These are phyloP conservation scores for Draba incana DNA, from an alignment of 345 rosid genomes.

Conservation along the genomic window DNA sequence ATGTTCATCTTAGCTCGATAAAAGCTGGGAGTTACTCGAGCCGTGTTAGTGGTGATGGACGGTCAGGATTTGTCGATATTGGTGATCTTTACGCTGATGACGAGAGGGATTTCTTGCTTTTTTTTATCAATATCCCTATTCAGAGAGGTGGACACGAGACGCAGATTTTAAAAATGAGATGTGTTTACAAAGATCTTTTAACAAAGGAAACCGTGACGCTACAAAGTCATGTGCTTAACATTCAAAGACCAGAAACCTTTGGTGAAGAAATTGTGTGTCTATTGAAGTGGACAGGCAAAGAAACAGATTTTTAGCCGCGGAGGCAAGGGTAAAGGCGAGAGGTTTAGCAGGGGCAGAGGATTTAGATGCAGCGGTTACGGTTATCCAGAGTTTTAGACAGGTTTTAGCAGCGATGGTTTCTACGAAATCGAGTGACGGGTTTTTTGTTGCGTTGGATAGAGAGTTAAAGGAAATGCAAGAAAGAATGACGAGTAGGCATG, in stretches of 20 bases:
- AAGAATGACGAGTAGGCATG: slow-evolving; percentile 91
- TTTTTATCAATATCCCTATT: slow-evolving; percentile 66
- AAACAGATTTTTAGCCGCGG: slow-evolving; percentile 86
- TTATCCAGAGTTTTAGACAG: slow-evolving; percentile 66
- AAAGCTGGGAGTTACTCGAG: slow-evolving; percentile 81
- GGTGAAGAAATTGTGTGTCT: slow-evolving; percentile 56
- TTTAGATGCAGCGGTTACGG: slow-evolving; percentile 65
- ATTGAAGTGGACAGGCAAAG: slow-evolving; percentile 95
- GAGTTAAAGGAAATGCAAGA: slow-evolving; percentile 99
- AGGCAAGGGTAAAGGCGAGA: slow-evolving; percentile 83
- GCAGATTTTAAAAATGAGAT: slow-evolving; percentile 68
- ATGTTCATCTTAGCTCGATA: slow-evolving; percentile 57
- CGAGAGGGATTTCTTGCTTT: slow-evolving; percentile 82
- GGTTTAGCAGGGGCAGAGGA: slow-evolving; percentile 78
- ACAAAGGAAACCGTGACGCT: slow-evolving; percentile 59
- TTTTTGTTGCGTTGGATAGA: slow-evolving; percentile 75
- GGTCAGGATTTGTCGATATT: slow-evolving; percentile 62
- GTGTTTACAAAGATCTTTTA: slow-evolving; percentile 77
- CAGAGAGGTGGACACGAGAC: slow-evolving; percentile 54
- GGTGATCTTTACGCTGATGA: slow-evolving; percentile 97
- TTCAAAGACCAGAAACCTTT: slow-evolving; percentile 61
- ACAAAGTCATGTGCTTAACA: slow-evolving; percentile 58
- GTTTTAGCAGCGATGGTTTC: slow-evolving; percentile 64
- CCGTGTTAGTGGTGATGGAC: slow-evolving; percentile 51
- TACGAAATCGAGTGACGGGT: slow-evolving; percentile 68